Base-by-base conservation (phyloP, 2,329 filamentous ascomycete species). In the Didymella arachidicola region DNA sequence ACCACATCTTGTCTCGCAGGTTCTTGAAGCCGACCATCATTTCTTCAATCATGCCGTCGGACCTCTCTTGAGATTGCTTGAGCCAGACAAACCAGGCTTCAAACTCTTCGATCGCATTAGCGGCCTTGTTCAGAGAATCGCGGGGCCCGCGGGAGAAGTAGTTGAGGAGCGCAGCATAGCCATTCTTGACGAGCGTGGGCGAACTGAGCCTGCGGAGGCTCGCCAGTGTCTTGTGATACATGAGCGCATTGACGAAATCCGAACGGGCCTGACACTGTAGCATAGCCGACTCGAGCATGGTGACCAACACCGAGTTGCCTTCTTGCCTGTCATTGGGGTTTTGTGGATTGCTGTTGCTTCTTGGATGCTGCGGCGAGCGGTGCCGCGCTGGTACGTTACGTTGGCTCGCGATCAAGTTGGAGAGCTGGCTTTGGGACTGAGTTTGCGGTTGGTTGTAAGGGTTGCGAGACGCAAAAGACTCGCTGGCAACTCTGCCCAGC, bases 1-100 rank as follows among this genome's bases (percentile, higher is more conserved):
- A 99, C 95, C 95, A 99, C 91, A 98, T 97, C 82, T 98, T 98
- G 75, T 97, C 91, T 41, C 95, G 87, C 38, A 97, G 83, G 22
- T 89, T 88, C 57, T 88, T 86, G 36, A 95, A 83, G 5, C 87
- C 86, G 58, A 83, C 83, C 83, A 92, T 90, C 86, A 92, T 91
- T 5, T 86, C 83, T 39, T 92, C 89, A 34, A 93, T 88, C 12
- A 87, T 84, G 2, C 83, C 84, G 68, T 94, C 91, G 46, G 93
- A 88, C 3, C 90, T 86, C 69, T 92, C 90, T 69, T 94, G 88
- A 25, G 89, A 92, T 66, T 92, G 90, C 71, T 92, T 92, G 19
- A 96, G 83, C 86, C 90, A 93, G 12, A 93, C 87, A 30, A 94
- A 86, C 90, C 90, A 92, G 3, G 89, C 89, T 64, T 92, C 89